Evolutionary conservation across 768 basidiomycete species (phyloP).

Genomic region (Leccinum broughii): DNA sequence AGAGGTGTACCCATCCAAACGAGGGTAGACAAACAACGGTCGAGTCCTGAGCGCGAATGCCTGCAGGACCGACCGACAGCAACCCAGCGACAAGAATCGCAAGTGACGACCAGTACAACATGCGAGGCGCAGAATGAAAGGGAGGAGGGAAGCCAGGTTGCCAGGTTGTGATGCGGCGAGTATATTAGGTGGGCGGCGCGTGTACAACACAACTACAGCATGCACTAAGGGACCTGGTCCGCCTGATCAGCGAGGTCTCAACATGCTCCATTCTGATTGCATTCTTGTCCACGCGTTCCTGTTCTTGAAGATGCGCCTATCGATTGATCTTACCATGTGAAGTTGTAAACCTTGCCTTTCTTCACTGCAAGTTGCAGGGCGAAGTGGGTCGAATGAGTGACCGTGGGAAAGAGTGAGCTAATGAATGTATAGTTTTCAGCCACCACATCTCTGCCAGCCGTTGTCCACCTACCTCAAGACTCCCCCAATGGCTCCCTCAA

Average conservation of each 20-base stretch:
- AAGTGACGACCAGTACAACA: constrained; percentile 15
- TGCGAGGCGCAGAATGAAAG: constrained; percentile 7
- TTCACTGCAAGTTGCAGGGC: no score
- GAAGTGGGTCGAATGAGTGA: not conserved
- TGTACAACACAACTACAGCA: constrained; percentile 9
- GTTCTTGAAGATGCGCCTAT: not conserved
- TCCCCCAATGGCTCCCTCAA: constrained; percentile 48
- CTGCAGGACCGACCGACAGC: constrained; percentile 18
- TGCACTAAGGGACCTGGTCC: not conserved
- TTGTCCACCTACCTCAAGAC: constrained; percentile 37
- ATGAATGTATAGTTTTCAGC: constrained; percentile 41
- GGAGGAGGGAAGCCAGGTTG: not conserved
- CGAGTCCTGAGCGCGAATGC: constrained; percentile 26
- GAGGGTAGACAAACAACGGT: constrained; percentile 20
- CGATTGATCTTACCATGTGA: not conserved
- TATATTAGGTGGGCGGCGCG: no score
- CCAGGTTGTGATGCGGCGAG: no score
- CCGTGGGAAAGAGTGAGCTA: constrained; percentile 32
- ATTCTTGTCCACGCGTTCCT: not conserved
- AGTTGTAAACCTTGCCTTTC: no score
- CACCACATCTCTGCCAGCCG: constrained; percentile 29
- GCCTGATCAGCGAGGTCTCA: not conserved
- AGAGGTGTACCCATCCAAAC: constrained; percentile 30
- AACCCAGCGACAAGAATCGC: constrained; percentile 18
- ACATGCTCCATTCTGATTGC: not conserved